phyloP scores from a whole-genome alignment of 169 alveolate genomes.

The Neospora caninum region DNA sequence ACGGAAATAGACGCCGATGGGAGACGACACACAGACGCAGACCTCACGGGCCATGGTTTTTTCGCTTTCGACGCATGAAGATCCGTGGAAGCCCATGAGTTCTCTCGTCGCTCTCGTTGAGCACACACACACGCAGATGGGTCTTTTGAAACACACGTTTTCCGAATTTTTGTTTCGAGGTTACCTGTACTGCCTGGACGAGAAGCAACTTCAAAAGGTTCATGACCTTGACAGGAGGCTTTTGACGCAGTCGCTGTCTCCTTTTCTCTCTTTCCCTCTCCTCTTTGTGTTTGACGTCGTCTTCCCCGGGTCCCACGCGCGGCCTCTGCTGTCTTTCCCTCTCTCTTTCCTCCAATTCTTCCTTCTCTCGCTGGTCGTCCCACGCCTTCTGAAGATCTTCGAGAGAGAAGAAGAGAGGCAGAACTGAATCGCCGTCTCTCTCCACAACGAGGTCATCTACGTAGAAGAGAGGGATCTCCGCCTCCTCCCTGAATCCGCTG shows the following conservation, averaged over 20 bases:
- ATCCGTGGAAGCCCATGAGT: too few relatives aligned
- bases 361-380: neutral
- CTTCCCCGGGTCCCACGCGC: neutral
- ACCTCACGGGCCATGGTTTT: too few relatives aligned
- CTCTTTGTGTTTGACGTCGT: neutral
- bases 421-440: constrained; percentile 16
- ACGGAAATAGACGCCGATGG: too few relatives aligned
- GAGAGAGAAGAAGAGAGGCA: constrained; percentile 17
- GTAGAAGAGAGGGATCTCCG: constrained; percentile 11
- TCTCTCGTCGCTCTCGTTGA: too few relatives aligned
- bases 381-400: constrained; percentile 12
- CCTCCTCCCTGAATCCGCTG: neutral
- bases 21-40: too few relatives aligned
- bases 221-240: neutral
- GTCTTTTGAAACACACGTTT: neutral
- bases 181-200: neutral
- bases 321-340: neutral
- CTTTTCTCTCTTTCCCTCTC: neutral
- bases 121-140: too few relatives aligned
- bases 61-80: too few relatives aligned
- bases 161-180: neutral
- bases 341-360: neutral
- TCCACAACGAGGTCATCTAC: neutral
- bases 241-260: neutral
- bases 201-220: neutral